These are phyloP conservation scores for Trichomonascus vanleenenianus DNA, from an alignment of 805 yeast species.

Conservation along the genomic window DNA sequence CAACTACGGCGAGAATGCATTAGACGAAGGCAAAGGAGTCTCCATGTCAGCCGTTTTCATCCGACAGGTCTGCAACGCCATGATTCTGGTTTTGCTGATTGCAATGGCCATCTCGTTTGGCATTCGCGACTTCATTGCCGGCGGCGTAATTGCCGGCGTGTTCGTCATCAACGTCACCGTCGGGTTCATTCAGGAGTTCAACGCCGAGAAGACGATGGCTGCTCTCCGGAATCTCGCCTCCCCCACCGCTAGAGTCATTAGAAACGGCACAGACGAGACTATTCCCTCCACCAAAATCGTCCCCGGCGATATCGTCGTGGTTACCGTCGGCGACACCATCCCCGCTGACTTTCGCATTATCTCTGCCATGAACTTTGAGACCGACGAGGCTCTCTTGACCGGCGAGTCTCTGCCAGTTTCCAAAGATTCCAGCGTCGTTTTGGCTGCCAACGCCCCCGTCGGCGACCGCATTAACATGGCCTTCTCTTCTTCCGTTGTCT, in stretches of 20 bases:
- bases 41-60: constrained; percentile 48
- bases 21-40: constrained; percentile 53
- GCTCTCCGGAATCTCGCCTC: constrained; percentile 59
- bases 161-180: constrained; percentile 54
- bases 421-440: constrained; percentile 41
- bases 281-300: constrained; percentile 59
- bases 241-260: constrained; percentile 60
- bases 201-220: constrained; percentile 75
- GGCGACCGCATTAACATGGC: constrained; percentile 73
- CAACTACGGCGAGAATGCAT: constrained; percentile 48
- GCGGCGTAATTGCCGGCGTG: constrained; percentile 71
- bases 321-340: constrained; percentile 64
- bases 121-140: constrained; percentile 71
- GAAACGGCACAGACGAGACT: constrained; percentile 50
- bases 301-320: constrained; percentile 62
- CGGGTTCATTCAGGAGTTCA: constrained; percentile 63
- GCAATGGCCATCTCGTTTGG: constrained; percentile 67
- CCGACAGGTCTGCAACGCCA: constrained; percentile 68
- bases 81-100: constrained; percentile 64
- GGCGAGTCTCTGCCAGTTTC: constrained; percentile 62
- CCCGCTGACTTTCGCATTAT: constrained; percentile 66
- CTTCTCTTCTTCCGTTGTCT: constrained; percentile 56
- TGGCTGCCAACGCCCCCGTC: constrained; percentile 42
- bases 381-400: constrained; percentile 60
- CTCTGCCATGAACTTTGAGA: constrained; percentile 55